Percentiles rank a stretch among this genome's conserved stretches.
Conservation (phyloP, 805 yeast species). For the Deakozyma indianensis region DNA sequence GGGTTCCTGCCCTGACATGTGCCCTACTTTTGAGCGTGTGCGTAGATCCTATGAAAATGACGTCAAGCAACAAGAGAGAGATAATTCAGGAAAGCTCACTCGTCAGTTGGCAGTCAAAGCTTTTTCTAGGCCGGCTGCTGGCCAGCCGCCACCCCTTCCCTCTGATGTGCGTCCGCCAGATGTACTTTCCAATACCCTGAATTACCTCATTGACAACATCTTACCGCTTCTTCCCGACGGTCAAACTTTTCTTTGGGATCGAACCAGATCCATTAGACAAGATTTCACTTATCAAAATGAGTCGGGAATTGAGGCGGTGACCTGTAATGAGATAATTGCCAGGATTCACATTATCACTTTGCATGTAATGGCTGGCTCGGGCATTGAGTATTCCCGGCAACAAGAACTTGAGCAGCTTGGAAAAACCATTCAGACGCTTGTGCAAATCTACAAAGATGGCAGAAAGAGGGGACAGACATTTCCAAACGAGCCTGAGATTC, state of each 20-base stretch:
- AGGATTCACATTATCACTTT: slow-evolving; percentile 70
- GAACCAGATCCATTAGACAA: slow-evolving; percentile 92
- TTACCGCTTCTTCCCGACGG: slow-evolving; percentile 62
- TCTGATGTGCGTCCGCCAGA: slow-evolving; percentile 94
- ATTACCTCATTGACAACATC: slow-evolving; percentile 53
- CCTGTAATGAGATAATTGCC: slow-evolving; percentile 83
- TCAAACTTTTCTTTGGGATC: slow-evolving; percentile 90
- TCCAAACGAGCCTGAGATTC: slow-evolving; percentile 84
- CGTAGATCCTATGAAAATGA: slow-evolving; percentile 79
- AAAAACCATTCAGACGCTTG: slow-evolving; percentile 75
- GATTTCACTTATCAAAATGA: slow-evolving; percentile 94
- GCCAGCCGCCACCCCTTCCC: slow-evolving; percentile 95
- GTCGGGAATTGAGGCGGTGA: slow-evolving; percentile 85
- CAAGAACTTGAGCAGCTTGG: slow-evolving; percentile 92
- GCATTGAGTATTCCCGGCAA: slow-evolving; percentile 71
- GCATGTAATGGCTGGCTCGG: slow-evolving; percentile 71
- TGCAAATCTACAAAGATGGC: slow-evolving; percentile 75
- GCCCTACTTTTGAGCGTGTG: slow-evolving; percentile 85
- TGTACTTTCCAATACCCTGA: slow-evolving; percentile 48
- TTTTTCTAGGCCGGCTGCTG: slow-evolving; percentile 93
- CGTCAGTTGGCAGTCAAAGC: slow-evolving; percentile 64
- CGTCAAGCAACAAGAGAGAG: slow-evolving; percentile 64
- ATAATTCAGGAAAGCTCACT: slow-evolving; percentile 46
- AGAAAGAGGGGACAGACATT: slow-evolving; percentile 52
- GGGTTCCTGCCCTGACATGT: slow-evolving; percentile 89